Conservation (phyloP, 768 basidiomycete genomes). For the Termitomyces eurrhizus region DNA sequence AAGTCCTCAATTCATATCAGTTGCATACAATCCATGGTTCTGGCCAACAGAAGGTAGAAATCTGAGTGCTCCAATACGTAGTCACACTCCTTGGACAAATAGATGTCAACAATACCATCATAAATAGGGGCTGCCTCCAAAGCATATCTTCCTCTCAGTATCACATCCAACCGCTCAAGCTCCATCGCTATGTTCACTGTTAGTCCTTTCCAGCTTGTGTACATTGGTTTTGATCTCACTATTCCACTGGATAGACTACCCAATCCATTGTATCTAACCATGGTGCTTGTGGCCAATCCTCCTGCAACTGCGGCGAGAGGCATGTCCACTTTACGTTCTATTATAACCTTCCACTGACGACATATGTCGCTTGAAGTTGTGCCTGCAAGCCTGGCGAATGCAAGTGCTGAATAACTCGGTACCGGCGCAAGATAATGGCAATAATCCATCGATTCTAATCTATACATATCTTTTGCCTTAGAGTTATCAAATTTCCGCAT, state of each 20-base stretch:
- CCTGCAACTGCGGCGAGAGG: conserved; percentile 52
- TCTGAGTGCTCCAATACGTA: background rate
- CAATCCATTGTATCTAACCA: conserved; percentile 36
- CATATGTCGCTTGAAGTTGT: conserved; percentile 36
- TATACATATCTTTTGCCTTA: background rate
- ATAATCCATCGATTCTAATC: background rate
- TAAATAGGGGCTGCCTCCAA: conserved; percentile 1
- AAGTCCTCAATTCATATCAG: background rate
- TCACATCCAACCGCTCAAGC: background rate
- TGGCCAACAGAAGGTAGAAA: background rate
- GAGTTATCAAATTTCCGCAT: background rate
- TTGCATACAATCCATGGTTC: background rate
- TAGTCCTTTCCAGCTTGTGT: conserved; percentile 14
- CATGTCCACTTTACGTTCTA: conserved; percentile 19
- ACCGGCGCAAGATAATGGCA: background rate
- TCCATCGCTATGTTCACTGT: conserved; percentile 35
- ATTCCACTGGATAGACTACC: conserved; percentile 23
- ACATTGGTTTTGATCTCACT: conserved; percentile 2
- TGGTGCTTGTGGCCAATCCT: conserved; percentile 40
- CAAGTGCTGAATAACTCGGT: conserved; percentile 50
- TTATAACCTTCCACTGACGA: background rate
- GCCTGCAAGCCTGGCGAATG: conserved; percentile 56
- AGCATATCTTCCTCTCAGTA: background rate
- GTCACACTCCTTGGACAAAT: conserved; percentile 3
- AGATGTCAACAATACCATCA: conserved; percentile 13